Evolutionary conservation across 805 yeast genomes (phyloP), one percentile per base, ranked within the genome.

Genomic region (Starmerella kuoi): DNA sequence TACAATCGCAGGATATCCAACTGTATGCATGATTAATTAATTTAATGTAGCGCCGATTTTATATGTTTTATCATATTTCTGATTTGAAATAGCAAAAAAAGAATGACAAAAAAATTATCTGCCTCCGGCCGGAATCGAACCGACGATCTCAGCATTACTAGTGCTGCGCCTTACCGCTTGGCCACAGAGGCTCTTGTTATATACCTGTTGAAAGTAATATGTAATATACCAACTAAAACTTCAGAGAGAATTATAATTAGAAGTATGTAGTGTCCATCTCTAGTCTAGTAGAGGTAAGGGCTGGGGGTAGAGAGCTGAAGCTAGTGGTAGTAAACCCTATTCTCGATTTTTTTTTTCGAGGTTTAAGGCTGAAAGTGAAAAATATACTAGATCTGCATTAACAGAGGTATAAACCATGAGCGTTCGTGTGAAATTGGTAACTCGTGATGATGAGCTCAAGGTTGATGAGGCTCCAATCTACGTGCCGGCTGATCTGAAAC

Each of bases 111-210:
- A 3, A 18, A 31, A 40, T 52, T 59, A 59, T 61, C 58, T 56
- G 77, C 77, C 75, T 68, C 74, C 73, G 73, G 72, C 74, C 79
- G 73, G 79, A 74, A 65, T 74, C 69, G 79, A 74, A 74, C 79
- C 73, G 79, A 77, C 75, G 83, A 76, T 77, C 82, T 76, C 76
- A 75, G 77, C 83, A 77, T 77, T 77, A 77, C 83, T 76, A 77
- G 83, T 77, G 83, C 77, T 76, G 76, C 83, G 83, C 84, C 80
- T 78, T 76, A 77, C 83, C 83, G 67, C 73, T 70, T 69, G 74
- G 74, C 74, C 74, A 69, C 69, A 69, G 65, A 68, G 70, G 73
- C 72, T 34, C 31, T 31, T 28, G 27, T 37, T 38, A 17, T 4
- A 31, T 6, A n/a, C 26, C 35, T 11, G 9, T 8, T 21, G 7